Conservation (phyloP, 2,329 filamentous ascomycete genomes). For the Botrytis deweyae region DNA sequence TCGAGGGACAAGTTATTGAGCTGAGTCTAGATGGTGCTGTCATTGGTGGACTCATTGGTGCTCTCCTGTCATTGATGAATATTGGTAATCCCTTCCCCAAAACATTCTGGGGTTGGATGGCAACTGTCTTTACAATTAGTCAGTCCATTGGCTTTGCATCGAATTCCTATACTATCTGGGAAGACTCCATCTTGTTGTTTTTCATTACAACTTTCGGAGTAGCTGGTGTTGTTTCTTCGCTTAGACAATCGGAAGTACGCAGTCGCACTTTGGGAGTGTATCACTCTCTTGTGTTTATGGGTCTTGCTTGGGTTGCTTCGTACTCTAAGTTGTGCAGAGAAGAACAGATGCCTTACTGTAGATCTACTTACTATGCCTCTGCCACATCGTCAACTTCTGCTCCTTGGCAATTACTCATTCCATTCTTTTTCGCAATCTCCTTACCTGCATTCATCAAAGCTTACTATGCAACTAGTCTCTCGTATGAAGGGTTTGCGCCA, state of each 20-base stretch:
- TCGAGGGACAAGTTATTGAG: conserved; percentile 28
- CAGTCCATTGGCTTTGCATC: conserved; percentile 94
- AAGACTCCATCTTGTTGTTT: conserved; percentile 90
- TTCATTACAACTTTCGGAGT: conserved; percentile 87
- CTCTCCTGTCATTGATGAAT: conserved; percentile 41
- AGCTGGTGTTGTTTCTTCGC: conserved; percentile 69
- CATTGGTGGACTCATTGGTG: conserved; percentile 39
- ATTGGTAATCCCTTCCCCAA: conserved; percentile 60
- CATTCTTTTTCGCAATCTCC: conserved; percentile 68
- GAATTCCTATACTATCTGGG: conserved; percentile 98
- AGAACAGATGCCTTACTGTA: conserved; percentile 97
- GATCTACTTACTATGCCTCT: conserved; percentile 93
- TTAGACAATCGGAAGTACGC: conserved; percentile 64
- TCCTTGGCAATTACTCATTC: conserved; percentile 81
- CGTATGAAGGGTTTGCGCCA: conserved; percentile 82
- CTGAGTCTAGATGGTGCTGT: conserved; percentile 31
- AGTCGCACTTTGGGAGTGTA: conserved; percentile 77
- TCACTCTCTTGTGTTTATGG: conserved; percentile 79
- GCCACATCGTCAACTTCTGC: conserved; percentile 89
- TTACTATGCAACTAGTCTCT: conserved; percentile 78
- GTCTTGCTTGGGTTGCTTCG: conserved; percentile 76
- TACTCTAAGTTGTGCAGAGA: conserved; percentile 92
- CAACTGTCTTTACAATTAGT: conserved; percentile 75
- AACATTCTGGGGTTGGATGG: conserved; percentile 87
- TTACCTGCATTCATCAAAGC: conserved; percentile 75